Conservation (phyloP, 208 protist species). For the Leptomonas pyrrhocoris region DNA sequence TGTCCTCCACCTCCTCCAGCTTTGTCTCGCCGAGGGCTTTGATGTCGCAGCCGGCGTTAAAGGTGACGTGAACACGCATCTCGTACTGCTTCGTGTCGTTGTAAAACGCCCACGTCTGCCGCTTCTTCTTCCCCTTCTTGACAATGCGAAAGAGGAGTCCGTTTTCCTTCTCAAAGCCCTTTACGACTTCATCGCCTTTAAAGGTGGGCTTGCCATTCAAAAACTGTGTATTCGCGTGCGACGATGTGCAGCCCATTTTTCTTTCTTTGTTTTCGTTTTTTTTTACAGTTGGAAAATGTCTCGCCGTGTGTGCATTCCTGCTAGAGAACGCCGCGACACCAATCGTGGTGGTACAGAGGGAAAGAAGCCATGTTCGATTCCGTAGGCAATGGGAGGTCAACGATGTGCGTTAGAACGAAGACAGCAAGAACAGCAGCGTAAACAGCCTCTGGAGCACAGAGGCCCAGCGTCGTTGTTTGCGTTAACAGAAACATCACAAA, state of each 20-base stretch:
- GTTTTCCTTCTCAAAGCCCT: constrained; percentile 80
- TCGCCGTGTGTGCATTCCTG: not conserved
- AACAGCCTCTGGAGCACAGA: too few relatives aligned
- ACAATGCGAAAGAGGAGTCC: constrained; percentile 77
- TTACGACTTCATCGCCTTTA: constrained; percentile 59
- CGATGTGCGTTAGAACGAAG: too few relatives aligned
- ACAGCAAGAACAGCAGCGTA: too few relatives aligned
- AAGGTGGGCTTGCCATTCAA: constrained; percentile 69
- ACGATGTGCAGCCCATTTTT: constrained; percentile 58
- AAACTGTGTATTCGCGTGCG: constrained; percentile 28
- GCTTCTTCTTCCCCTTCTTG: constrained; percentile 43
- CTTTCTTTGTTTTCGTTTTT: not conserved
- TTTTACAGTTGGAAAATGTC: not conserved
- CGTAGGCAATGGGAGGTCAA: too few relatives aligned
- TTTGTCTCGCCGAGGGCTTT: constrained; percentile 63
- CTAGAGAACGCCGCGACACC: not conserved
- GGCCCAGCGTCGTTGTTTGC: too few relatives aligned
- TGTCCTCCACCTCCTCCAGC: constrained; percentile 42
- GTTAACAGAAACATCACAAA: too few relatives aligned
- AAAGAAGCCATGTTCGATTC: too few relatives aligned
- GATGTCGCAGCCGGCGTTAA: constrained; percentile 63
- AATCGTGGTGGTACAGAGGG: not conserved
- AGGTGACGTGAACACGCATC: constrained; percentile 74
- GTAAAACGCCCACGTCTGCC: constrained; percentile 72
- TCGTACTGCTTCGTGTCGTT: constrained; percentile 81